phyloP scores from a whole-genome alignment of 176 grass and related monocot genomes.

The Oryza officinalis region DNA sequence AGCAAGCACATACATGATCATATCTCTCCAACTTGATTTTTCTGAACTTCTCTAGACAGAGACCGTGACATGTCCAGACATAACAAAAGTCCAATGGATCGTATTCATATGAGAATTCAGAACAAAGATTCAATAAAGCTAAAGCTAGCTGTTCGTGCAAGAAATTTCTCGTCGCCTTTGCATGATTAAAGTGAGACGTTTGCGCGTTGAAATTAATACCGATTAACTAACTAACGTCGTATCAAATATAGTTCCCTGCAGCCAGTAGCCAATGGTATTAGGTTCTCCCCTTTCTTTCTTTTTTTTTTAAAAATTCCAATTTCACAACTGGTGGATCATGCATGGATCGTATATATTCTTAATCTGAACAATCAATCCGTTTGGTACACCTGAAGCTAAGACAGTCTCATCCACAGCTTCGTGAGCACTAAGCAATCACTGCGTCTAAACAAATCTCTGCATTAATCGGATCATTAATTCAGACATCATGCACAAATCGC shows the following conservation, averaged over 20 bases:
- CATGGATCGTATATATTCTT: neutral
- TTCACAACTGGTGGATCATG: conserved; percentile 5
- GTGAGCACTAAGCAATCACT: neutral
- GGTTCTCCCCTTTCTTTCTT: neutral
- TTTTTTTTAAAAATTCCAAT: neutral
- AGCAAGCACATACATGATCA: too few species aligned
- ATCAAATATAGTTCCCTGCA: neutral
- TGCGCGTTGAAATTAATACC: neutral
- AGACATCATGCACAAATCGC: neutral
- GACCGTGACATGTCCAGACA: neutral
- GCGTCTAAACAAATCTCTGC: neutral
- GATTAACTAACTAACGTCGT: neutral
- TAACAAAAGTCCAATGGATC: neutral
- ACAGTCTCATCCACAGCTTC: neutral
- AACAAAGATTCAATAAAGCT: neutral
- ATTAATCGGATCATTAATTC: neutral
- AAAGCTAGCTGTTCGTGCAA: neutral
- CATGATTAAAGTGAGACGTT: neutral
- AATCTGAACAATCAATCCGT: neutral
- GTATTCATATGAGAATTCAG: neutral
- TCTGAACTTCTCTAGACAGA: neutral
- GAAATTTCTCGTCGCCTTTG: conserved; percentile 11
- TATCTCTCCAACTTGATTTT: neutral
- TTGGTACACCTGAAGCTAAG: conserved; percentile 17
- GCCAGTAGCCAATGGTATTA: neutral